Evolutionary conservation across 2,329 filamentous ascomycete species (phyloP).

Genomic region (Blumeria graminis): DNA sequence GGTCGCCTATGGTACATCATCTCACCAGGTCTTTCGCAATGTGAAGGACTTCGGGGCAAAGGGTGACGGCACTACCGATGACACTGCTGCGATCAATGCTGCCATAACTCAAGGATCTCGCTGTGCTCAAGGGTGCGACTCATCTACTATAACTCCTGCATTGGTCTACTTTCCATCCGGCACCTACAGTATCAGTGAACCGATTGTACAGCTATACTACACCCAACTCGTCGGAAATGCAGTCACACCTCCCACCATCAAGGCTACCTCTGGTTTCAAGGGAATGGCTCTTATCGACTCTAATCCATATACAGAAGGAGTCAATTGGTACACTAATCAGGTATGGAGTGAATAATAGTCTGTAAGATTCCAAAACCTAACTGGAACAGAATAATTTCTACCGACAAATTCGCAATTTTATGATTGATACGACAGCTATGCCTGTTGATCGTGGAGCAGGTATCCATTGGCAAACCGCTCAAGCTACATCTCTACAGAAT

Average conservation of each 20-base stretch:
- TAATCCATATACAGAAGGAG: constrained; percentile 54
- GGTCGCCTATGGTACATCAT: constrained; percentile 17
- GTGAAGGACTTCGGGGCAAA: constrained; percentile 53
- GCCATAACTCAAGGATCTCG: constrained; percentile 58
- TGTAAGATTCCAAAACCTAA: constrained; percentile 6
- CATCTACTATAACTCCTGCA: constrained; percentile 58
- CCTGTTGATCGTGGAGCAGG: constrained; percentile 36
- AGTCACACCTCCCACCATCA: constrained; percentile 44
- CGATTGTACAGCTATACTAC: constrained; percentile 74
- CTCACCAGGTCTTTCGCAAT: constrained; percentile 56
- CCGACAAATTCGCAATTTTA: constrained; percentile 59
- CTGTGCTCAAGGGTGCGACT: constrained; percentile 63
- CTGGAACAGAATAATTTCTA: constrained; percentile 43
- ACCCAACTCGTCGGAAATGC: constrained; percentile 79
- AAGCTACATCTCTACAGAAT: constrained; percentile 59
- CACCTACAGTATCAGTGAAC: constrained; percentile 57
- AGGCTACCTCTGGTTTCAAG: constrained; percentile 43
- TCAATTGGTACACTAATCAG: constrained; percentile 60
- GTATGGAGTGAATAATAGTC: constrained; percentile 23
- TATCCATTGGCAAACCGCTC: constrained; percentile 72
- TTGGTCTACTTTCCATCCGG: constrained; percentile 80
- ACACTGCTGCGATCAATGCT: constrained; percentile 65
- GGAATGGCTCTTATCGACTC: constrained; percentile 81
- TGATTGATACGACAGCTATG: constrained; percentile 49
- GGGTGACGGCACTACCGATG: constrained; percentile 48